These are phyloP conservation scores for Tylopilus felleus DNA, from an alignment of 768 basidiomycete genomes.

Conservation along the genomic window DNA sequence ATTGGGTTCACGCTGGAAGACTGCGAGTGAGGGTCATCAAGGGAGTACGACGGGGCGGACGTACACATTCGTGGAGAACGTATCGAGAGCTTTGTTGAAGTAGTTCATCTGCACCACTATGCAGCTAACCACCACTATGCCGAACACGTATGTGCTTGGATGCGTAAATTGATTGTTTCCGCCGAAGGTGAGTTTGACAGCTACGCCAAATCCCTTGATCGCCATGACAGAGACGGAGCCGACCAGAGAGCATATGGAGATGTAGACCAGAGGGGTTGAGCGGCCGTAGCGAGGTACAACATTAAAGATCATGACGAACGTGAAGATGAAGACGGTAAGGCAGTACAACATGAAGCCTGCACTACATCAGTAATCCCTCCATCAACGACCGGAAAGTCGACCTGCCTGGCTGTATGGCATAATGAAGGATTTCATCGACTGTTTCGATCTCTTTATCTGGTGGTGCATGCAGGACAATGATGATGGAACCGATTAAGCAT, in stretches of 20 bases:
- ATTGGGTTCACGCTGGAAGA: conserved; percentile 84
- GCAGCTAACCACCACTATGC: conserved; percentile 72
- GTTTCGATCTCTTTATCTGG: conserved; percentile 92
- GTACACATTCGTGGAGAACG: conserved; percentile 96
- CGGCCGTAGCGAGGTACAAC: conserved; percentile 85
- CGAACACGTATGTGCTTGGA: conserved; percentile 95
- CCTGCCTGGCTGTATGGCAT: conserved; percentile 90
- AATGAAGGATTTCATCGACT: conserved; percentile 89
- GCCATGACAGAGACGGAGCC: conserved; percentile 99
- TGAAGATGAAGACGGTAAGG: conserved; percentile 77
- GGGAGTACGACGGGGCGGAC: conserved; percentile 28
- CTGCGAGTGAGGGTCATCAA: neutral
- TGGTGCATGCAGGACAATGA: conserved; percentile 95
- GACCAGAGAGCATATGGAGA: conserved; percentile 94
- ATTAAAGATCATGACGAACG: conserved; percentile 81
- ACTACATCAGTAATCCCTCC: conserved; percentile 8
- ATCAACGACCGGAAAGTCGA: neutral
- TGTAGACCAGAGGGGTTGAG: conserved; percentile 84
- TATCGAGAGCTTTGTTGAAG: conserved; percentile 97
- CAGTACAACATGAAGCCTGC: conserved; percentile 90
- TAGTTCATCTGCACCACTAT: conserved; percentile 95
- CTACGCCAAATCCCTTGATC: conserved; percentile 97
- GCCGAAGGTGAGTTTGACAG: conserved; percentile 87
- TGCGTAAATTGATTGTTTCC: conserved; percentile 96
- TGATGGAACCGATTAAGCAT: conserved; percentile 82